These are phyloP conservation scores for Colletotrichum tanaceti DNA, from an alignment of 2,329 filamentous ascomycete species.

Conservation along the genomic window DNA sequence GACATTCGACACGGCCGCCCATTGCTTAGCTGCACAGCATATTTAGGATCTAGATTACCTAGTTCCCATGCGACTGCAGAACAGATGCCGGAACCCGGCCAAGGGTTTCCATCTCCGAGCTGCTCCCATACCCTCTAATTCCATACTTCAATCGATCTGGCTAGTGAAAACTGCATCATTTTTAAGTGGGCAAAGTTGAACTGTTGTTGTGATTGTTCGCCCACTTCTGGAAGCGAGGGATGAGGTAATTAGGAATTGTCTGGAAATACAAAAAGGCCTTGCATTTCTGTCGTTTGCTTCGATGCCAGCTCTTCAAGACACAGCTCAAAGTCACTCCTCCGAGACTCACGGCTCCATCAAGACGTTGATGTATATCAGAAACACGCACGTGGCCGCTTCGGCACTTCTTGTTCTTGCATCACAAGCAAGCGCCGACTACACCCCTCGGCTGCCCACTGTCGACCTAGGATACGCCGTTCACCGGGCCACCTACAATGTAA, in stretches of 20 bases:
- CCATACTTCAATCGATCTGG: too few species aligned
- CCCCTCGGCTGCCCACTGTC: not conserved
- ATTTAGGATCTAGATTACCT: too few species aligned
- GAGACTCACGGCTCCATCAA: not conserved
- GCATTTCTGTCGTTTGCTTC: not conserved
- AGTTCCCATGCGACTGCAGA: too few species aligned
- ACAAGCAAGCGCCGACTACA: not conserved
- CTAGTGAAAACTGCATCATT: too few species aligned
- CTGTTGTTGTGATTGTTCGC: not conserved
- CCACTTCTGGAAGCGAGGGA: not conserved
- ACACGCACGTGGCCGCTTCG: not conserved
- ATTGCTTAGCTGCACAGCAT: too few species aligned
- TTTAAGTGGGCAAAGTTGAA: too few species aligned
- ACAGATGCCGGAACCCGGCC: too few species aligned
- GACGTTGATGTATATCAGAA: not conserved
- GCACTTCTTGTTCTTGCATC: not conserved
- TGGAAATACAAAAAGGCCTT: not conserved
- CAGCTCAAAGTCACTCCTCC: not conserved
- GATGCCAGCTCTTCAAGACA: too few species aligned
- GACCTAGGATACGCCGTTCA: conserved; percentile 7
- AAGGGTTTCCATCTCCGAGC: too few species aligned
- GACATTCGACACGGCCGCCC: too few species aligned
- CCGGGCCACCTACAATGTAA: not conserved
- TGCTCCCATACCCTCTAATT: too few species aligned
- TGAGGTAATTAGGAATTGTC: too few species aligned